phyloP scores from a whole-genome alignment of 805 yeast genomes.

The Candida montana region DNA sequence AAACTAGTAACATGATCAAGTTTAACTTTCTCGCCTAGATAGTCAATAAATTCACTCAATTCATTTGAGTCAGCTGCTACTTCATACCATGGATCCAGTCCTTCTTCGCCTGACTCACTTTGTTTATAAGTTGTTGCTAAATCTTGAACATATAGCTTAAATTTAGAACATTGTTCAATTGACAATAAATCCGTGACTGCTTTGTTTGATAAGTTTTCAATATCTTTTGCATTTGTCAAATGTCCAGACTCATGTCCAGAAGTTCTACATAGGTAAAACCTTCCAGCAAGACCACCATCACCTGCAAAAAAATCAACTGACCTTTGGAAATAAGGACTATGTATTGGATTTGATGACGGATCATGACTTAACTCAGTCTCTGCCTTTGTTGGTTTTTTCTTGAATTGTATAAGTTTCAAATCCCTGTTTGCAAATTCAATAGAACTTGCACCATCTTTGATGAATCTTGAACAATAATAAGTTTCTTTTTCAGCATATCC shows the following conservation, averaged over 20 bases:
- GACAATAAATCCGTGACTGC: conserved; percentile 9
- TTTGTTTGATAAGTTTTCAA: conserved; percentile 6
- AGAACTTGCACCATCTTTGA: conserved; percentile 21
- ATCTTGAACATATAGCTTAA: conserved; percentile 24
- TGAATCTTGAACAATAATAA: conserved; percentile 19
- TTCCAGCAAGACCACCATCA: conserved; percentile 23
- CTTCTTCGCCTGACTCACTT: not conserved
- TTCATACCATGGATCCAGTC: conserved; percentile 25
- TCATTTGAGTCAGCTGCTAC: conserved; percentile 15
- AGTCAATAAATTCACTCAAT: conserved; percentile 13
- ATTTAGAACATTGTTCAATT: conserved; percentile 20
- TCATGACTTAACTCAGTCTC: conserved; percentile 12
- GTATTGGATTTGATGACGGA: conserved; percentile 17
- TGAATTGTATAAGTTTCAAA: conserved; percentile 4
- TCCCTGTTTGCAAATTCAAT: conserved; percentile 16
- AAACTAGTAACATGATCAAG: conserved; percentile 1
- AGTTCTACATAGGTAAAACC: conserved; percentile 21
- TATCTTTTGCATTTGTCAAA: conserved; percentile 12
- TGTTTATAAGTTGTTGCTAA: conserved; percentile 14
- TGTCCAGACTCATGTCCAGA: conserved; percentile 17
- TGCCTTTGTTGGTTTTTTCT: conserved; percentile 4
- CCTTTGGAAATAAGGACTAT: conserved; percentile 19
- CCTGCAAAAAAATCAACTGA: conserved; percentile 25
- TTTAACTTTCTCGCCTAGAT: conserved; percentile 7
- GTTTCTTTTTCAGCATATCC: conserved; percentile 21